Base-by-base conservation (phyloP, 1,284 basidiomycete species). In the Fomitopsis pinicola region DNA sequence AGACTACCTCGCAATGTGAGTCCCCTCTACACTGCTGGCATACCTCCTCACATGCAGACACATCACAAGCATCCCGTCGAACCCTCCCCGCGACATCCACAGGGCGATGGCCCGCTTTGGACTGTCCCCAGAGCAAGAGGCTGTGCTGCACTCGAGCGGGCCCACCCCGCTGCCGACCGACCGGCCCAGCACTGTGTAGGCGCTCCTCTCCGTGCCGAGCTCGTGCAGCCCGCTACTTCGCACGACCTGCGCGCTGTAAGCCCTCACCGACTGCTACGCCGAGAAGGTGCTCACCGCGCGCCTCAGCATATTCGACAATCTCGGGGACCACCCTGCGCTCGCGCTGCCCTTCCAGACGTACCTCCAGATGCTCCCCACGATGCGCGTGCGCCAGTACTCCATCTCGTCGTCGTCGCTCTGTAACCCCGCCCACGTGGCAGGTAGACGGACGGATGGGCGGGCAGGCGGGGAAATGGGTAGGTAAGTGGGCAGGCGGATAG, bases 1-100 rank as follows among this genome's bases (percentile, higher is more conserved):
- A 15, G 80, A 82, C 67, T 81, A 82, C 64, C 74, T 82, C 30
- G 76, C 78, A 1, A 78, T 82, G 77, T 78, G 57, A 56, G n/a
- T 15, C 14, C 14, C 15, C 3, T 7, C 9, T 3, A 14, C 12
- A 14, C 12, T 14, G 19, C 26, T 26, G 55, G 36, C 1, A 17
- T 42, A 10, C 8, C 3, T 19, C 52, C 56, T 46, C n/a, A 22
- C 30, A 12, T n/a, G 6, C 28, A 17, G 12, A 33, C 44, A 12
- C 26, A 35, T 40, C 1, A 14, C 15, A 28, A 80, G 78, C 42
- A 64, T 81, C 26, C 79, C 80, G 2, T 70, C 72, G n/a, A 81
- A 81, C 61, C 79, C 78, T 8, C 62, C 69, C 14, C 72, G 72
- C 2, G 74, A 76, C 40, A 78, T 81, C 10, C 73, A 70, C 26